Evolutionary conservation across 2,329 filamentous ascomycete species (phyloP).

Genomic region (Lecanicillium sp.): DNA sequence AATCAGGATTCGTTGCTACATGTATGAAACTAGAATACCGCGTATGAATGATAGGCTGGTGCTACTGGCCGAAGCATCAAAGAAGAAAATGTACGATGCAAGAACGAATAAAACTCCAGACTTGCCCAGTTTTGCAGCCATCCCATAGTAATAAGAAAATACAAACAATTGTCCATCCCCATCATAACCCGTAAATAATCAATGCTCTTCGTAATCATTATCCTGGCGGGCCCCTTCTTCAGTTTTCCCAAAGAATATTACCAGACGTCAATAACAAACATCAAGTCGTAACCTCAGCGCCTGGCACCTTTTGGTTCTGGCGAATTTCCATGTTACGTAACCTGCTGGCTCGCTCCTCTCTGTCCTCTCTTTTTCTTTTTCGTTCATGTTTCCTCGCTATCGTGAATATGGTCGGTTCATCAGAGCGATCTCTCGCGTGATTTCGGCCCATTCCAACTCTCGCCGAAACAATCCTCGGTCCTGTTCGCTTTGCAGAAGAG

Average conservation of each 20-base stretch:
- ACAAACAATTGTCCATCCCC: background rate
- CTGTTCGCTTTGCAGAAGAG: conserved; percentile 51
- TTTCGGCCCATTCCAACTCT: conserved; percentile 86
- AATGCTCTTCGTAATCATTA: background rate
- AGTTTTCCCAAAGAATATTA: background rate
- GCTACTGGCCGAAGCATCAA: background rate
- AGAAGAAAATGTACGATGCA: background rate
- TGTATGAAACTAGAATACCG: conserved; percentile 5
- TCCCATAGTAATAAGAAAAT: background rate
- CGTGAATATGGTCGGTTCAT: conserved; percentile 94
- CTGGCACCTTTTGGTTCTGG: too few species aligned
- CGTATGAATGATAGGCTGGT: conserved; percentile 2
- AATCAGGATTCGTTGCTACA: background rate
- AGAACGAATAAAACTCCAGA: background rate
- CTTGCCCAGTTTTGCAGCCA: background rate
- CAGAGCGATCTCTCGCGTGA: conserved; percentile 82
- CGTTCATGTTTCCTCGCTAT: conserved; percentile 31
- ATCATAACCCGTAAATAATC: conserved; percentile 4
- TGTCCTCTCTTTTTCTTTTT: background rate
- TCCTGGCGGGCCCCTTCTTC: background rate
- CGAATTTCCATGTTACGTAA: too few species aligned
- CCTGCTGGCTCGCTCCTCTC: too few species aligned
- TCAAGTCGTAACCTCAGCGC: conserved; percentile 2
- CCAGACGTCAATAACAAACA: background rate
- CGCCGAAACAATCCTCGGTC: conserved; percentile 47